Evolutionary conservation across 352 stramenopile genomes (phyloP).

Genomic region (Pilasporangium apinafurcum): DNA sequence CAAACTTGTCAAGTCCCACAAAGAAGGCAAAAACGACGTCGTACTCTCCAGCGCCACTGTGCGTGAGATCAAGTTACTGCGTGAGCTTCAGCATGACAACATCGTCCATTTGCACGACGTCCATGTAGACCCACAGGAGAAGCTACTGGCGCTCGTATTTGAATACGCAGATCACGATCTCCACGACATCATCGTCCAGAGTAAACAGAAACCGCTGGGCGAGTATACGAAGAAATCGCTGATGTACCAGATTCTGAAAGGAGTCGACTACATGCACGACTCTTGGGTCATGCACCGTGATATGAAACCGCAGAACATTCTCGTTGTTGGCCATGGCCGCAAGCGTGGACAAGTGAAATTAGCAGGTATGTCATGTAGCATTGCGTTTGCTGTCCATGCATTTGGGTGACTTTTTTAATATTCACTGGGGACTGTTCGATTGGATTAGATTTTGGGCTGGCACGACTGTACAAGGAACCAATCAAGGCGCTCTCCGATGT

Average conservation of each 20-base stretch:
- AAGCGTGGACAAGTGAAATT: constrained; percentile 84
- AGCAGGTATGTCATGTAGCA: constrained; percentile 16
- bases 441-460: constrained; percentile 84
- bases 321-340: constrained; percentile 84
- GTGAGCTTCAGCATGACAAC: constrained; percentile 85
- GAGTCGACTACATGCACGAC: constrained; percentile 91
- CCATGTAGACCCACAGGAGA: constrained; percentile 78
- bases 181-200: constrained; percentile 86
- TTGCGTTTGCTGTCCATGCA: not conserved
- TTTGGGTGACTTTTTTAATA: too few relatives aligned
- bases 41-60: constrained; percentile 84
- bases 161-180: constrained; percentile 88
- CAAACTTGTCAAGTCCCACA: constrained; percentile 88
- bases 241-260: constrained; percentile 90
- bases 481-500: constrained; percentile 87
- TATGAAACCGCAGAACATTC: constrained; percentile 92
- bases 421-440: too few relatives aligned
- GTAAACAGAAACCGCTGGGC: constrained; percentile 82
- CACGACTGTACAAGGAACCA: constrained; percentile 85
- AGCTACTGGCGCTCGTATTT: constrained; percentile 82
- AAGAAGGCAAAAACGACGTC: constrained; percentile 87
- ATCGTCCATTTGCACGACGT: constrained; percentile 84
- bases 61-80: constrained; percentile 88
- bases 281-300: constrained; percentile 92
- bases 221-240: constrained; percentile 91